Percentiles rank a stretch among this genome's conserved stretches.
These are phyloP conservation scores for Lachancea meyersii DNA, from an alignment of 805 yeast genomes.

Conservation along the genomic window DNA sequence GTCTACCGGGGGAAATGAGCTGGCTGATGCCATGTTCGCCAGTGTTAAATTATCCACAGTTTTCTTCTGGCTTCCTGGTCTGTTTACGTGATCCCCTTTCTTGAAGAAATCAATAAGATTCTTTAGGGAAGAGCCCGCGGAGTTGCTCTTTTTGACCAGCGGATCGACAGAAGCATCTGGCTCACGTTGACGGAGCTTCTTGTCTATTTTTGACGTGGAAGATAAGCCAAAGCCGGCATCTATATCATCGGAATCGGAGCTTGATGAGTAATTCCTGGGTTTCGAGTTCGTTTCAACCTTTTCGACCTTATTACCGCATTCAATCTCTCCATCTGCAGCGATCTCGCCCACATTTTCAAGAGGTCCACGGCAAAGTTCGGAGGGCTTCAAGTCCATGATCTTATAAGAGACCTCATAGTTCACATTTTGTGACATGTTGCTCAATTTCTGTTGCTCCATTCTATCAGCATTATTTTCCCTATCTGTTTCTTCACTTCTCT, in stretches of 20 bases:
- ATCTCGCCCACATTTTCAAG: too few relatives aligned
- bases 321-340: too few relatives aligned
- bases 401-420: constrained; percentile 11
- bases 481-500: constrained; percentile 9
- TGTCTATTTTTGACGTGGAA: constrained; percentile 25
- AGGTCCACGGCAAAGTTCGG: background rate
- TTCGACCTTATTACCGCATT: too few relatives aligned
- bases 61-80: constrained; percentile 8
- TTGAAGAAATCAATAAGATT: constrained; percentile 4
- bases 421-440: constrained; percentile 10
- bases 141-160: constrained; percentile 12
- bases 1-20: constrained; percentile 51
- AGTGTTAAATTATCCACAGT: constrained; percentile 39
- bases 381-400: constrained; percentile 1
- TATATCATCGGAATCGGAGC: constrained; percentile 24
- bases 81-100: constrained; percentile 8
- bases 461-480: constrained; percentile 13
- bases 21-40: constrained; percentile 51
- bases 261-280: constrained; percentile 13
- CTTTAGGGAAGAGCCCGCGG: constrained; percentile 2
- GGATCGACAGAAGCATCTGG: constrained; percentile 30
- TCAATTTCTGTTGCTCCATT: constrained; percentile 11
- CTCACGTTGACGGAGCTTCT: constrained; percentile 22
- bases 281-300: too few relatives aligned
- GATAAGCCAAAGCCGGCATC: constrained; percentile 26